These are phyloP conservation scores for Fusarium albidum DNA, from an alignment of 2,329 filamentous ascomycete genomes.

Conservation along the genomic window DNA sequence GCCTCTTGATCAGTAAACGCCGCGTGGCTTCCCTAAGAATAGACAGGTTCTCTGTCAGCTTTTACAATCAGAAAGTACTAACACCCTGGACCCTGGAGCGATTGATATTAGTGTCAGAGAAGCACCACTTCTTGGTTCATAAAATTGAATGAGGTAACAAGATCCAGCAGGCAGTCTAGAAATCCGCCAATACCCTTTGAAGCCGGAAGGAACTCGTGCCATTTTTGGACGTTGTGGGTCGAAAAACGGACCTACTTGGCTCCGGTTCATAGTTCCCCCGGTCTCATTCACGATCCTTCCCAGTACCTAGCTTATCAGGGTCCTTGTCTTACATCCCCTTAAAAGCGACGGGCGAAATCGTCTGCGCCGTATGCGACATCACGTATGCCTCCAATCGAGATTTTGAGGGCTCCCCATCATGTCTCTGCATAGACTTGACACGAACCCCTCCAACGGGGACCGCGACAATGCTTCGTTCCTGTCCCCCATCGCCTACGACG, in stretches of 20 bases:
- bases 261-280: slow-evolving; percentile 36
- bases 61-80: neutral
- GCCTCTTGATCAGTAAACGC: too few relatives aligned
- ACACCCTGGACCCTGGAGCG: neutral
- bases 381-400: slow-evolving; percentile 29
- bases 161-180: slow-evolving; percentile 5
- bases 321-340: slow-evolving; percentile 34
- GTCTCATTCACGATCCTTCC: slow-evolving; percentile 27
- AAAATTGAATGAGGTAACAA: slow-evolving; percentile 3
- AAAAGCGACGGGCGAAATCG: slow-evolving; percentile 15
- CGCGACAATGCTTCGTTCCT: slow-evolving; percentile 59
- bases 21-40: neutral
- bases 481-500: slow-evolving; percentile 71
- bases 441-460: slow-evolving; percentile 27
- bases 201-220: slow-evolving; percentile 1
- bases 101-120: slow-evolving; percentile 7
- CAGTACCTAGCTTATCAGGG: slow-evolving; percentile 25
- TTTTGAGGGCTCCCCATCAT: slow-evolving; percentile 29
- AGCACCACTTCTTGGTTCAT: slow-evolving; percentile 3
- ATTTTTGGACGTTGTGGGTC: slow-evolving; percentile 12
- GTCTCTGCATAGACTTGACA: slow-evolving; percentile 36
- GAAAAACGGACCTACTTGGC: slow-evolving; percentile 17
- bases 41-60: too few relatives aligned
- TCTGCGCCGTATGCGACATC: slow-evolving; percentile 14
- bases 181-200: slow-evolving; percentile 18